Conservation (phyloP, 768 basidiomycete species). For the Russula foetens region DNA sequence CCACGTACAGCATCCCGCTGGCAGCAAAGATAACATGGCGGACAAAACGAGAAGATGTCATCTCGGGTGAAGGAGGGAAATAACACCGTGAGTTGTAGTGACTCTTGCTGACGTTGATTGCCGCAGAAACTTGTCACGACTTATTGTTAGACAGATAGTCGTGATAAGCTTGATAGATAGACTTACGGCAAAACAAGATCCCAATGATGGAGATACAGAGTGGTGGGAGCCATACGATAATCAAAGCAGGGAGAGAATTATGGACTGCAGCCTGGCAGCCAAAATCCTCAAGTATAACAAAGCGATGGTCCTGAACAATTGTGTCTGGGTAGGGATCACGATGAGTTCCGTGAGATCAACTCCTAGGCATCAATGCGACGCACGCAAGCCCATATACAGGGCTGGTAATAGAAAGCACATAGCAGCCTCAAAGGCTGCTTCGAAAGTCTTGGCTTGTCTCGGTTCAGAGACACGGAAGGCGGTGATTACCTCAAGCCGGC, state of each 20-base stretch:
- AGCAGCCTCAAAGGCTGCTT: constrained; percentile 2
- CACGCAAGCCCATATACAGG: constrained; percentile 19
- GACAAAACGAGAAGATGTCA: constrained; percentile 11
- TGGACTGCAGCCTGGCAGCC: constrained; percentile 20
- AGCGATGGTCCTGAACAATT: constrained; percentile 18
- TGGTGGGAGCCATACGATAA: constrained; percentile 20
- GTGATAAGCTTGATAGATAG: not conserved
- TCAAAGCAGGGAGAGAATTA: constrained; percentile 13
- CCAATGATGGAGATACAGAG: constrained; percentile 13
- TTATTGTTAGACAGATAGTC: not conserved
- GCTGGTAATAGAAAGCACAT: constrained; percentile 13
- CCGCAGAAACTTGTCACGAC: constrained; percentile 10
- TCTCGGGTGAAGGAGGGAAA: constrained; percentile 12
- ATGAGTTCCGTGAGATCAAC: not conserved
- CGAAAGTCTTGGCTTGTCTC: not conserved
- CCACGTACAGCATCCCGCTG: constrained; percentile 15
- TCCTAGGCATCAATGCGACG: not conserved
- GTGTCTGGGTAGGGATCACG: constrained; percentile 6
- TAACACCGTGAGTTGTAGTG: constrained; percentile 3
- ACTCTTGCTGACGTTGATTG: constrained; percentile 11
- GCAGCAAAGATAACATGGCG: constrained; percentile 8
- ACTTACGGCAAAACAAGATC: constrained; percentile 17
- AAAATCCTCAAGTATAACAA: constrained; percentile 14
- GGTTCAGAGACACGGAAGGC: not conserved
- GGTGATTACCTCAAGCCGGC: constrained; percentile 18